Base-by-base conservation (phyloP, 805 yeast genomes). In the Saturnispora quitensis region DNA sequence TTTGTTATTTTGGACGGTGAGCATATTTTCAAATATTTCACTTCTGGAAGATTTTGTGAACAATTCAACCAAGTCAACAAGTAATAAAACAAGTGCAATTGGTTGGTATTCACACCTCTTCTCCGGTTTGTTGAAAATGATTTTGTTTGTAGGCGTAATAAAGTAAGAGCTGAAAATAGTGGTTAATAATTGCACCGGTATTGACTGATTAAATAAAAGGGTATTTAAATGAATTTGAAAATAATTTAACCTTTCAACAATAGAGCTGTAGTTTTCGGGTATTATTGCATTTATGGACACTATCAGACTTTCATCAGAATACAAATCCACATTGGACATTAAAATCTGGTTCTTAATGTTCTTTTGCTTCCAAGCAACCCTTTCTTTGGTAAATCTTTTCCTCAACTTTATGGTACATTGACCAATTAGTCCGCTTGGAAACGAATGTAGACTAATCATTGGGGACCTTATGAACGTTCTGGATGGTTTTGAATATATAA, bases 41-140 rank as follows among this genome's bases (percentile, higher is more conserved):
- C 33, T 25, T 6, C 33, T 27, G 6, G 40, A 36, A 13, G 45
- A n/a, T 34, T 45, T 44, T 2, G 53, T 46, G 17, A 54, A 58
- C 18, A 57, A 22, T 7, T 33, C 40, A 2, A 40, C 52, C 9
- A 47, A 24, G 36, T 53, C 53, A 33, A 57, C 49, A 3, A 58
- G 13, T 7, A 53, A 53, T 9, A 51, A 22, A n/a, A 54, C 33
- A 12, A 53, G 40, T 3, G 59, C 48, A 38, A 58, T 24, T 10
- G 42, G 47, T 9, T 56, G 52, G 52, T 54, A 58, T 38, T 48
- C 50, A 38, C 15, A 50, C 5, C 25, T 15, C 24, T 51, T 55
- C 34, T 45, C 38, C 1, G 57, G 58, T 9, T 20, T 43, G 1
- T 15, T 33, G 28, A 58, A 58, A 27, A 28, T 15, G 27, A 35